Evolutionary conservation across 202 grass and related monocot species (phyloP), one percentile per base, ranked within the genome.

Genomic region (Elaeis oleifera): DNA sequence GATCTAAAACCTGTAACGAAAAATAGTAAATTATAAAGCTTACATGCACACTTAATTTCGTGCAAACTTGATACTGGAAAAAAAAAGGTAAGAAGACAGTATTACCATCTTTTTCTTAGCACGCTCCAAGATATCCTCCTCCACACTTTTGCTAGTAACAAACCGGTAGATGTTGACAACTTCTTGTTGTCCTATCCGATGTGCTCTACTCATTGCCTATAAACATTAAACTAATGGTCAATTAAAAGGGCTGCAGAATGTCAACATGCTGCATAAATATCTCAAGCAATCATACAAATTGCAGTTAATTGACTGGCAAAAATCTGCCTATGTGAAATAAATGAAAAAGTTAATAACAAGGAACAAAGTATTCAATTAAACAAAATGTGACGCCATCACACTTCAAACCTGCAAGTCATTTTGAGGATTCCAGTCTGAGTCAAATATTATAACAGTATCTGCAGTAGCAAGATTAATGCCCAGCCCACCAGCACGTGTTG

Each of bases 401-500:
- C 54, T 18, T 48, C 28, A 58, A 23, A 99, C 94, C 94, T 99
- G 94, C 48, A 99, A 71, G 73, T 99, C 94, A 86, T 99, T 99
- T 83, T 99, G 94, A 26, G 94, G 94, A 79, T 99, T 99, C 94
- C 94, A 99, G 56, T 99, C 94, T 32, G 94, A 94, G 63, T 99
- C 94, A 25, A 99, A 99, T 67, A 99, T 87, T 64, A 99, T 99
- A 51, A 99, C 94, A 28, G 94, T 99, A 72, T 99, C 94, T 64
- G 94, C 94, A 73, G 94, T 99, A 59, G 94, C 94, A 68, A 99
- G 94, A 92, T 99, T 99, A 72, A 99, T 99, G 75, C 94, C 94
- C 64, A 99, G 88, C 22, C 94, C 94, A 75, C 94, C 94, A 54
- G 94, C 94, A 71, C 94, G 94, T 66, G 94, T 99, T 44, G 94